Conservation (phyloP, 768 basidiomycete species). For the Lepiota venenata region DNA sequence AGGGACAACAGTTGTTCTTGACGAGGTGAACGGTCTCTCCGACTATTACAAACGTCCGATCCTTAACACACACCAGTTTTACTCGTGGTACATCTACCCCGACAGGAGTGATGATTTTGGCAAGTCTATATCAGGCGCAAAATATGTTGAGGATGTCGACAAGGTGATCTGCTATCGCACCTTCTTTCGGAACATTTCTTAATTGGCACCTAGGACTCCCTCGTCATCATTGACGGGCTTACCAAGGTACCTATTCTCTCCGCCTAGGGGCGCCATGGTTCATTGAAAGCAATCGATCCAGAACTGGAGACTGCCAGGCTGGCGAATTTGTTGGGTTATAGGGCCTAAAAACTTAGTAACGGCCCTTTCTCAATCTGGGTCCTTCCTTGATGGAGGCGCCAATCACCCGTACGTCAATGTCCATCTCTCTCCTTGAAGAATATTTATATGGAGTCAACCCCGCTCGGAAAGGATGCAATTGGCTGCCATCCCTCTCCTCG, state of each 20-base stretch:
- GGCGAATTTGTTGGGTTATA: constrained; percentile 92
- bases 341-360: constrained; percentile 87
- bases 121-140: constrained; percentile 76
- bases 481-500: constrained; percentile 81
- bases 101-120: constrained; percentile 73
- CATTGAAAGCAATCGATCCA: constrained; percentile 26
- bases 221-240: constrained; percentile 87
- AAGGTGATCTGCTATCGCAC: constrained; percentile 32
- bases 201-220: constrained; percentile 53
- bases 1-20: constrained; percentile 79
- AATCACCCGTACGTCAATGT: constrained; percentile 73
- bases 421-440: background rate
- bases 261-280: background rate
- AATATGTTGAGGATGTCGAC: constrained; percentile 86
- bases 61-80: constrained; percentile 54
- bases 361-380: constrained; percentile 90
- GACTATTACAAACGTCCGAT: background rate
- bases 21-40: constrained; percentile 51
- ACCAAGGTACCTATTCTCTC: constrained; percentile 60
- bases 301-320: constrained; percentile 95
- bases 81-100: constrained; percentile 94
- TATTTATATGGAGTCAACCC: background rate
- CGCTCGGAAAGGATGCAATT: constrained; percentile 62
- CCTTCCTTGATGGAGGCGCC: constrained; percentile 93
- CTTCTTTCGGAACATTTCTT: background rate